Evolutionary conservation across 257 asterid genomes (phyloP).

Genomic region (Solanum pinnatisectum): DNA sequence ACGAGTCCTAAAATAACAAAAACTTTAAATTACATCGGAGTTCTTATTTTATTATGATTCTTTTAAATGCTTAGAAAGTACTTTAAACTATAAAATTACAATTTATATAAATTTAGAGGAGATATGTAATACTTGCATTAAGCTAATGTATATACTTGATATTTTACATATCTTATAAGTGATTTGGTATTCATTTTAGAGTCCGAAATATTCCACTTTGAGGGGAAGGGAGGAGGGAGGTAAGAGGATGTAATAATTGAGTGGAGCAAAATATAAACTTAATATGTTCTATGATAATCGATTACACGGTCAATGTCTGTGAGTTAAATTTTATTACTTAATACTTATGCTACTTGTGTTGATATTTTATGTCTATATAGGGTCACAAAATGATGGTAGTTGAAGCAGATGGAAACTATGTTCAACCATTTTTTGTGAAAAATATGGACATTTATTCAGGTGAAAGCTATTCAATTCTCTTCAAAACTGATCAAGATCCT

Average conservation of each 20-base stretch:
- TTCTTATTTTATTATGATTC: neutral
- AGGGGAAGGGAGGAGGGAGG: neutral
- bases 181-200: neutral
- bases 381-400: slow-evolving; percentile 62
- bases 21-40: neutral
- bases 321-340: neutral
- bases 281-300: neutral
- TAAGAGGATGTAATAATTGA: neutral
- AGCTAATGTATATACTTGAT: neutral
- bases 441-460: slow-evolving; percentile 77
- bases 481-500: slow-evolving; percentile 53
- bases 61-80: neutral
- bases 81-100: neutral
- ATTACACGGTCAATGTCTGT: neutral
- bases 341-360: neutral
- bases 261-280: neutral
- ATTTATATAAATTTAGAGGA: neutral
- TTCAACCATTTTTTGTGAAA: slow-evolving; percentile 46
- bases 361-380: slow-evolving; percentile 18
- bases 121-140: neutral
- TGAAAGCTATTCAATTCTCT: slow-evolving; percentile 62
- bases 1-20: neutral
- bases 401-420: slow-evolving; percentile 83
- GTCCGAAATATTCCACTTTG: neutral
- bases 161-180: neutral